Conservation (phyloP, 805 yeast species). For the Candida pseudoglaebosa region DNA sequence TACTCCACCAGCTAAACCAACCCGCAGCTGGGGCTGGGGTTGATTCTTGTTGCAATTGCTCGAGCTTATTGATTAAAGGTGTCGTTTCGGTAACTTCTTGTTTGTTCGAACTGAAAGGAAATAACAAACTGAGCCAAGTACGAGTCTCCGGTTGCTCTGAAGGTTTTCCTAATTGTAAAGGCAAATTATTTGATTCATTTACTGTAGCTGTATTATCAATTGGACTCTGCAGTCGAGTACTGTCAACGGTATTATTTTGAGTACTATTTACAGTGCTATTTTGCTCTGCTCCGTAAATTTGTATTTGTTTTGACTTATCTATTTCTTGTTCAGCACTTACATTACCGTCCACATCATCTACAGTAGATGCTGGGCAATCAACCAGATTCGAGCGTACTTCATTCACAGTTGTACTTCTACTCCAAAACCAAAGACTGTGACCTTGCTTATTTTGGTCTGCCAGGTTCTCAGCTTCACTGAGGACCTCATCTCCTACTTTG, state of each 20-base stretch:
- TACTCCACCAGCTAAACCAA: slow-evolving; percentile 23
- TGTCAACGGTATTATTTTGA: background rate
- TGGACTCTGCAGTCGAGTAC: background rate
- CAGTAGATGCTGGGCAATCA: background rate
- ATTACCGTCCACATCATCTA: background rate
- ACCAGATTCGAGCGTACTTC: background rate
- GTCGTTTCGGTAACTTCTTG: slow-evolving; percentile 1
- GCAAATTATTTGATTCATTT: background rate
- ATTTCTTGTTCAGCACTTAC: no score
- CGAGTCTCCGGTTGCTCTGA: background rate
- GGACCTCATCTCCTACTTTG: background rate
- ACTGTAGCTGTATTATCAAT: background rate
- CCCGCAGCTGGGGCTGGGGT: background rate
- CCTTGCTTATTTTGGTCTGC: background rate
- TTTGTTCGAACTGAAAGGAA: background rate
- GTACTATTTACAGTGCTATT: no score
- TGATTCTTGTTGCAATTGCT: background rate
- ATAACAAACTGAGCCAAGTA: background rate
- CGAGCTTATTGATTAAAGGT: background rate
- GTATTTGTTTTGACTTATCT: no score
- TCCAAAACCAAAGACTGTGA: background rate
- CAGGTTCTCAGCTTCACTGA: background rate
- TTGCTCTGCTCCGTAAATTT: no score
- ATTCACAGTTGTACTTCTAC: background rate
- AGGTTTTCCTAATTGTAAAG: no score